These are phyloP conservation scores for Cladorrhinum sp. DNA, from an alignment of 2,329 filamentous ascomycete genomes.

Conservation along the genomic window DNA sequence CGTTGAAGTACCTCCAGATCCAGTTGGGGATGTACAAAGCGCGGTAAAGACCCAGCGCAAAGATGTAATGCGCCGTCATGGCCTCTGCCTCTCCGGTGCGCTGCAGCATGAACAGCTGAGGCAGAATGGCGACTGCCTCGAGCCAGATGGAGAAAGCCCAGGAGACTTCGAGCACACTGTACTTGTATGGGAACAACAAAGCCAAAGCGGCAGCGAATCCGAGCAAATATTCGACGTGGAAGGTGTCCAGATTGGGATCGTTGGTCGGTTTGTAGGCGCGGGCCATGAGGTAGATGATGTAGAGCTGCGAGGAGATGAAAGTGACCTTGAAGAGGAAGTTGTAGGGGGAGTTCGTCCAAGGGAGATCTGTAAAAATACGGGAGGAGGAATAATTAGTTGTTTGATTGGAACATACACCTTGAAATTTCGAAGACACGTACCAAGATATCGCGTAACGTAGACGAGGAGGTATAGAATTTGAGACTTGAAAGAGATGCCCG, in stretches of 20 bases:
- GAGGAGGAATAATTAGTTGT: conserved; percentile 1
- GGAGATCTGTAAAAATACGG: conserved; percentile 61
- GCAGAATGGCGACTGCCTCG: conserved; percentile 92
- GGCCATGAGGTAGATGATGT: conserved; percentile 97
- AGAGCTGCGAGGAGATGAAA: conserved; percentile 85
- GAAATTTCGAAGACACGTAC: conserved; percentile 42
- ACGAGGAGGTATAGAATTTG: conserved; percentile 93
- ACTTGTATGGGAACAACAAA: conserved; percentile 80
- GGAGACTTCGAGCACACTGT: conserved; percentile 78
- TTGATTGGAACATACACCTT: background rate
- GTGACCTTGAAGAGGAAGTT: conserved; percentile 95
- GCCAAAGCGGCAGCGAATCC: conserved; percentile 76
- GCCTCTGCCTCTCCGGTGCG: conserved; percentile 96
- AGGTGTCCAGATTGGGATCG: conserved; percentile 95
- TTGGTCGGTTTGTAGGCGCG: conserved; percentile 97
- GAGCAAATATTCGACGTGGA: conserved; percentile 92
- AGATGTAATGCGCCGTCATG: conserved; percentile 98
- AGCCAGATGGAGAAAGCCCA: conserved; percentile 99
- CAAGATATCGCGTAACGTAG: conserved; percentile 89
- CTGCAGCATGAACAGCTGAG: conserved; percentile 97
- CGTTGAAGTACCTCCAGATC: conserved; percentile 84
- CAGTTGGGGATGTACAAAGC: conserved; percentile 98
- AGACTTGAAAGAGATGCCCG: conserved; percentile 98
- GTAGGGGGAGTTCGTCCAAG: conserved; percentile 81
- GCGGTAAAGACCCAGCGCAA: conserved; percentile 86